A percentile compares a stretch with the other conserved stretches of the same genome.
Evolutionary conservation across 148 eudicot species (phyloP).

Genomic region (Gaultheria prostrata): DNA sequence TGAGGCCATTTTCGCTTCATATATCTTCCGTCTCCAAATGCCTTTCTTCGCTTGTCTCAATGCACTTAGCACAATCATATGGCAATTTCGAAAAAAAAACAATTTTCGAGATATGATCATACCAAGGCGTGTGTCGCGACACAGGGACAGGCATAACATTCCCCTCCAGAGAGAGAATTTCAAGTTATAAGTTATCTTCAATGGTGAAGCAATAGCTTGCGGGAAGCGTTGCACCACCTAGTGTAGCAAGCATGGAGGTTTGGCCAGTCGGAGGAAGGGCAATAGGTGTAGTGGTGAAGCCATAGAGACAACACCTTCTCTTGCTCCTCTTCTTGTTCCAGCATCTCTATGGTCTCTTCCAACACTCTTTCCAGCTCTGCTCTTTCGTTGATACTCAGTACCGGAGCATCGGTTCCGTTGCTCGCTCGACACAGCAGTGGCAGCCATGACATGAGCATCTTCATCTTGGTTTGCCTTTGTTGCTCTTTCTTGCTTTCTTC

Average conservation of each 20-base stretch:
- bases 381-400: conserved; percentile 53
- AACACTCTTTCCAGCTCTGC: conserved; percentile 49
- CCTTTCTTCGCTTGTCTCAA: neutral
- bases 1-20: neutral
- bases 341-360: conserved; percentile 47
- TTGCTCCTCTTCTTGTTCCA: conserved; percentile 48
- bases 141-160: too few species aligned
- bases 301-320: conserved; percentile 70
- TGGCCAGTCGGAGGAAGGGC: conserved; percentile 88
- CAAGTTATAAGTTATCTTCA: neutral
- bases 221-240: conserved; percentile 59
- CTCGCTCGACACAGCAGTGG: conserved; percentile 69
- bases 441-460: conserved; percentile 64
- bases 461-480: conserved; percentile 39
- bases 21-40: neutral
- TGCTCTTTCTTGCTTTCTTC: conserved; percentile 28
- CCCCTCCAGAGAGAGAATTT: neutral
- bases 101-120: neutral
- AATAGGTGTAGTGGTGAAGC: conserved; percentile 71
- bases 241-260: conserved; percentile 58
- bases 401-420: conserved; percentile 67
- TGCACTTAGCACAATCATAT: neutral
- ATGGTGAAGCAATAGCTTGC: conserved; percentile 26
- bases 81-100: neutral
- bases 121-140: too few species aligned